Evolutionary conservation across 2,329 filamentous ascomycete species (phyloP).

Genomic region (Claviceps arundinis): DNA sequence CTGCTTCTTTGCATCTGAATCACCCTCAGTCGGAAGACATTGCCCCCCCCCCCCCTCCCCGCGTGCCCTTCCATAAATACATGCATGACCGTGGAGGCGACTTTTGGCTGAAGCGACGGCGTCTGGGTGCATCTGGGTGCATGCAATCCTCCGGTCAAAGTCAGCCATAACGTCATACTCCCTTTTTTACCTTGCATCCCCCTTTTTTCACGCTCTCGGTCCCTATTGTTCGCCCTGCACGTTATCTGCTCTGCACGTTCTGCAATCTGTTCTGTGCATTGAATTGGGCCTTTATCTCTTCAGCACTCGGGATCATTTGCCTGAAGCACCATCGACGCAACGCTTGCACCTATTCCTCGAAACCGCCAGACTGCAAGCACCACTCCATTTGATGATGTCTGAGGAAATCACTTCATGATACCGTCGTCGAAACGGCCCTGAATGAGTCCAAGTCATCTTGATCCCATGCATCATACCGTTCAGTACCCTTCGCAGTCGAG

Average conservation of each 20-base stretch:
- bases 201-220: neutral
- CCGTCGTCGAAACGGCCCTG: too few relatives aligned
- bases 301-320: neutral
- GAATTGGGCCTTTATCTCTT: neutral
- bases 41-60: too few relatives aligned
- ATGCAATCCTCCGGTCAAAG: neutral
- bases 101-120: neutral
- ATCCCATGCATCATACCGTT: constrained; percentile 2
- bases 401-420: too few relatives aligned
- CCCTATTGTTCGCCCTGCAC: neutral
- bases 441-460: neutral
- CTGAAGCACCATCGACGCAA: neutral
- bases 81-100: neutral
- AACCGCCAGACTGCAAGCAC: neutral
- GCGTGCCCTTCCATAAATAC: neutral
- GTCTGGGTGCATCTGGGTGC: too few relatives aligned
- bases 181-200: neutral
- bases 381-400: constrained; percentile 1
- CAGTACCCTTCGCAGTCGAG: constrained; percentile 5
- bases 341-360: neutral
- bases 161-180: neutral
- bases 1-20: neutral
- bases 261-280: neutral
- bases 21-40: neutral
- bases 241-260: neutral